A percentile compares a stretch with the other conserved stretches of the same genome.
Conservation (phyloP, 106 monocot genomes). For the Platanthera zijinensis region DNA sequence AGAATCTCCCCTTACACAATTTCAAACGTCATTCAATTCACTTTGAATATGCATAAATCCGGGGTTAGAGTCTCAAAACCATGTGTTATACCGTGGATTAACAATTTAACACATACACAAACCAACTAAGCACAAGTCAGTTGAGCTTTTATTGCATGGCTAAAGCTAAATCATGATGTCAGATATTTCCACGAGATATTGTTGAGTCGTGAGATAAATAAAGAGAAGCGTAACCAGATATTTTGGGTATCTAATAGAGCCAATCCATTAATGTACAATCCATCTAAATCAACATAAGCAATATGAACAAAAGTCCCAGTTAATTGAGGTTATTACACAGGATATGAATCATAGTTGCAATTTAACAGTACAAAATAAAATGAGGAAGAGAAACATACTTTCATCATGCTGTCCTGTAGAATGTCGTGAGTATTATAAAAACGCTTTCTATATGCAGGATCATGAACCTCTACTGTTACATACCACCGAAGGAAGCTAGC, state of each 20-base stretch:
- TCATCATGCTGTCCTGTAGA: slow-evolving; percentile 73
- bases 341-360: neutral
- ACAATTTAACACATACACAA: neutral
- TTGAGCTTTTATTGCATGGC: neutral
- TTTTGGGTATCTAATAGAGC: neutral
- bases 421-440: slow-evolving; percentile 83
- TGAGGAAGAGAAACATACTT: slow-evolving; percentile 33
- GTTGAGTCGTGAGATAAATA: neutral
- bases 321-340: neutral
- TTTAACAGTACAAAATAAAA: neutral
- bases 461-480: slow-evolving; percentile 84
- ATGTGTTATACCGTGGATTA: no score
- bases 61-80: no score
- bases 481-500: slow-evolving; percentile 98
- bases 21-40: no score
- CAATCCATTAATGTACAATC: neutral
- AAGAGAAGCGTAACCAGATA: neutral
- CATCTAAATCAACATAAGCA: neutral
- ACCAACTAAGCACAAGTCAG: neutral
- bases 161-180: neutral
- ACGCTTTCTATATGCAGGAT: slow-evolving; percentile 82
- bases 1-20: no score
- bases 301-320: neutral
- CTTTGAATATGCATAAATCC: no score
- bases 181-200: neutral